Evolutionary conservation across 768 basidiomycete genomes (phyloP), one percentile per base, ranked within the genome.

Genomic region (Boletus barrowsii): DNA sequence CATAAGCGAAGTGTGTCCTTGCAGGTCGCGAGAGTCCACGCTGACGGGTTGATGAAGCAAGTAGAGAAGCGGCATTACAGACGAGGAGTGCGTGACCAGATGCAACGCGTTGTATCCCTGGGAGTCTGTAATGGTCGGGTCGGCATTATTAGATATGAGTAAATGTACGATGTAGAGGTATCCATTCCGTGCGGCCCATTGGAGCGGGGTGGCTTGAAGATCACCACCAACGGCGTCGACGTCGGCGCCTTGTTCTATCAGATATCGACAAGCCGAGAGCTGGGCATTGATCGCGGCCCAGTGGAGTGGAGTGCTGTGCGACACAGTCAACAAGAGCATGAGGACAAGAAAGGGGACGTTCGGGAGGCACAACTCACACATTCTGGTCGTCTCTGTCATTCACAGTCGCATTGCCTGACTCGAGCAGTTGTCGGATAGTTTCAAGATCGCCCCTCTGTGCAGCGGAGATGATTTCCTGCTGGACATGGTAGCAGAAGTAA

Each of bases 211-310:
- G 2, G 95, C 96, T 29, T 88, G 79, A 29, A 99, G 82, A 70
- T 98, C 96, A 5, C 97, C 97, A 18, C 97, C 97, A 10, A 89
- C 75, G 4, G 93, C 91, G 60, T 99, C 97, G 18, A 98, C 90
- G 51, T 96, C 92, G 0, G 96, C 96, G 20, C 95, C 96, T 62
- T 92, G 86, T 59, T 94, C 91, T 35, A 99, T 76, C 17, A 99
- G 78, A 61, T 87, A 90, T 33, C 88, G 82, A 71, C 93, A 97
- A 24, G 89, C 86, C 1, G 84, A 79, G n/a, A 96, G 76, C 66
- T 98, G 93, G 4, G 93, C 94, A 63, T 98, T 98, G 67, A 98
- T 98, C 1, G 95, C 88, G 9, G 97, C 95, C 97, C 97, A 99
- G 67, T 99, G 97, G 2, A 99, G 81, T 2, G 97, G 88, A 0